Evolutionary conservation across 140 eudicot species (phyloP), one percentile per base, ranked within the genome.

Genomic region (Stevia rebaudiana): DNA sequence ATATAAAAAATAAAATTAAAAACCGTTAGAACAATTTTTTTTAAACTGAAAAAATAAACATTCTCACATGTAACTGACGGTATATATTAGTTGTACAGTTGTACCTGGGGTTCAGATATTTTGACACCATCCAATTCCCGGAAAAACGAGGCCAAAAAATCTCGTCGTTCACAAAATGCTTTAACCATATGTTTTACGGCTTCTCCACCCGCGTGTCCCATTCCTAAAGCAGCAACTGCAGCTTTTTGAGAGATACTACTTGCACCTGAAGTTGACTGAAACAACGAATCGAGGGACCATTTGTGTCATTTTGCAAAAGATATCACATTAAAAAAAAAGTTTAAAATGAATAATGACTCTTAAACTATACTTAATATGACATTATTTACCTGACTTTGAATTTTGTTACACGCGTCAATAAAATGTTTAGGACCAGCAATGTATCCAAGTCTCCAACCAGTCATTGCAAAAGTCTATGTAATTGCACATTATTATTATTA

Each of bases 381-480:
- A 39, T 12, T 43, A 12, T 31, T 12, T 67, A 87, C 95, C 88
- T 84, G 92, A 74, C 94, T 87, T 71, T 87, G 98, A 74, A 91
- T 91, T 82, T 91, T 91, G 9, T 73, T 68, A 68, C 98, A 91
- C 0, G 98, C 98, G 9, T 91, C 65, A 65, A 87, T 67, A 55
- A 91, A 91, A 78, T 91, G 95, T 71, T 87, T 84, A 40, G 96
- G 95, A 56, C 98, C 96, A 62, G 94, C 95, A 69, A 90, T 36
- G 63, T 90, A 90, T 70, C 97, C 97, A 50, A 90, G 86, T 40
- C 97, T 81, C 97, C 97, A 90, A 53, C 95, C 95, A 33, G 97
- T 90, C 97, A 90, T 90, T 46, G 97, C 97, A 84, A 90, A 90
- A 62, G 91, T 86, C 95, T 90, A 70, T 0, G 11, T 39, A 28